phyloP scores from a whole-genome alignment of 352 stramenopile genomes.

The Pythium pectinolyticum region DNA sequence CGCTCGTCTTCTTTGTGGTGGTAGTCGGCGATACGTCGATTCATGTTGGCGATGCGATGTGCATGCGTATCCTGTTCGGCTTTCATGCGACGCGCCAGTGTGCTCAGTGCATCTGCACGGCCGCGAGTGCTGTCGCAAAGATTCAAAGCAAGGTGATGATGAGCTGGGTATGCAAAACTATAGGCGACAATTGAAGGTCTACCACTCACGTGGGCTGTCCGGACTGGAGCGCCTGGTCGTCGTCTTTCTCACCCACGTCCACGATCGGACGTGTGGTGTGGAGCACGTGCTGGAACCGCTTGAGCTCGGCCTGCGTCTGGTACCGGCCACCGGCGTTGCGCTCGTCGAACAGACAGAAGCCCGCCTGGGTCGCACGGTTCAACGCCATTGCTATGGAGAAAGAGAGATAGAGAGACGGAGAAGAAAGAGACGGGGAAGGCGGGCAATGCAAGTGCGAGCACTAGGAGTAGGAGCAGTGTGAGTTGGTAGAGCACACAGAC shows the following conservation, averaged over 20 bases:
- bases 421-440: background rate
- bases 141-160: too few species aligned
- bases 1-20: slow-evolving; percentile 67
- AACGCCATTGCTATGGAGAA: slow-evolving; percentile 40
- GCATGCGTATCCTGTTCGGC: slow-evolving; percentile 57
- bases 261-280: slow-evolving; percentile 45
- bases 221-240: slow-evolving; percentile 35
- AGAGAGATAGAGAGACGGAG: background rate
- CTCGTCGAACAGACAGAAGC: slow-evolving; percentile 78
- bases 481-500: too few species aligned
- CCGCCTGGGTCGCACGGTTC: slow-evolving; percentile 60
- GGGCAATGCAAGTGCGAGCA: background rate
- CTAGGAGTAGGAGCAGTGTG: background rate
- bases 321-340: slow-evolving; percentile 71
- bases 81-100: slow-evolving; percentile 56
- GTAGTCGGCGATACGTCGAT: slow-evolving; percentile 78
- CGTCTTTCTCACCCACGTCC: slow-evolving; percentile 57
- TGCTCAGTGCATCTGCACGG: slow-evolving; percentile 57
- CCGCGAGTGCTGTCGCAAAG: slow-evolving; percentile 33
- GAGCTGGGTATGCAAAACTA: too few species aligned
- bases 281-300: slow-evolving; percentile 76
- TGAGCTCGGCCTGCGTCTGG: slow-evolving; percentile 74
- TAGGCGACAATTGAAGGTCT: too few species aligned
- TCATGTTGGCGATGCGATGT: slow-evolving; percentile 75
- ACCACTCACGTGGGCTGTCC: slow-evolving; percentile 58